These are phyloP conservation scores for Cucurbita ficifolia DNA, from an alignment of 306 rosid genomes.

Conservation along the genomic window DNA sequence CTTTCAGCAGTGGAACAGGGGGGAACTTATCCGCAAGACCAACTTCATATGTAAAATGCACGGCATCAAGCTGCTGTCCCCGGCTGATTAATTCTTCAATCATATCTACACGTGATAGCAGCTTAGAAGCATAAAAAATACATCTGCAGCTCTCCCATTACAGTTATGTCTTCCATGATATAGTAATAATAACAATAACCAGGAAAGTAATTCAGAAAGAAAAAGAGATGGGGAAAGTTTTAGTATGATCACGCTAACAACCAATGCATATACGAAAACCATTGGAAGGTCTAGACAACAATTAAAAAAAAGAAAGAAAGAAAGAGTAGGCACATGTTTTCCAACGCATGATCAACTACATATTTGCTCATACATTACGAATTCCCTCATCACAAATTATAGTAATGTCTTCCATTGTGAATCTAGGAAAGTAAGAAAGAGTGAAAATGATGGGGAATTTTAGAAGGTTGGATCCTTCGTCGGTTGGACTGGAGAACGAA, in stretches of 20 bases:
- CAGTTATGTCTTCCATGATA: neutral
- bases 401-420: neutral
- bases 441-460: neutral
- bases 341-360: neutral
- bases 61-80: conserved; percentile 99
- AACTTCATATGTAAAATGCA: conserved; percentile 87
- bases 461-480: too few relatives aligned
- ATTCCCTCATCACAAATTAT: too few relatives aligned
- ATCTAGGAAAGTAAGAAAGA: neutral
- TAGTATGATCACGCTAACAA: neutral
- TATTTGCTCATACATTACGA: neutral
- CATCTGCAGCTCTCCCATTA: neutral
- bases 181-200: neutral
- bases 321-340: neutral
- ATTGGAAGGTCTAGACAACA: neutral
- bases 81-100: conserved; percentile 81
- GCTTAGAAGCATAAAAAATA: conserved; percentile 4
- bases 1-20: conserved; percentile 76
- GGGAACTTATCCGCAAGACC: conserved; percentile 74
- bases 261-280: neutral
- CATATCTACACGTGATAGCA: conserved; percentile 45
- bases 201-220: neutral
- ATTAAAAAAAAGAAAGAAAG: neutral
- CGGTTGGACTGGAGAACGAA: too few relatives aligned
- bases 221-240: neutral